Evolutionary conservation across 768 basidiomycete species (phyloP).

Genomic region (Punctularia strigosozonata): DNA sequence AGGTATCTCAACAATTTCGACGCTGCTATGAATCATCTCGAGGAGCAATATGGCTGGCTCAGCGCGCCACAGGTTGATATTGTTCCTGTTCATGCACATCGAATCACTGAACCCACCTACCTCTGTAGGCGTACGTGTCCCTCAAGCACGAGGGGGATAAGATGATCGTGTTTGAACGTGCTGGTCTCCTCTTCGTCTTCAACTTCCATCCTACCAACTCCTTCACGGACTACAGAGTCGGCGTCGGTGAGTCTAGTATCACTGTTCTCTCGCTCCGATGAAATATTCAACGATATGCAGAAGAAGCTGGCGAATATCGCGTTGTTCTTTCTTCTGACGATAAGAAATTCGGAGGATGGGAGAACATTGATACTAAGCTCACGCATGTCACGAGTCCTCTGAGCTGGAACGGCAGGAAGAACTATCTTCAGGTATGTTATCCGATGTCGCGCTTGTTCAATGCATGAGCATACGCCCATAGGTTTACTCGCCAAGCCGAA

Average conservation of each 20-base stretch:
- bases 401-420: conserved; percentile 90
- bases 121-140: conserved; percentile 75
- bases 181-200: conserved; percentile 89
- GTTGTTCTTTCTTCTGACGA: conserved; percentile 81
- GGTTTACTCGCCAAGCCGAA: too few relatives aligned
- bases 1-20: conserved; percentile 92
- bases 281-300: too few relatives aligned
- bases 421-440: conserved; percentile 69
- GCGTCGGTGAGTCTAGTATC: conserved; percentile 71
- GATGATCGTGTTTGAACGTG: conserved; percentile 88
- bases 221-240: conserved; percentile 89
- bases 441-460: conserved; percentile 2
- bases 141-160: conserved; percentile 92
- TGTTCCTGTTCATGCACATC: conserved; percentile 3
- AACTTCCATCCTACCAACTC: conserved; percentile 92
- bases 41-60: conserved; percentile 78
- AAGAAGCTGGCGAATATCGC: conserved; percentile 79
- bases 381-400: conserved; percentile 72
- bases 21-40: conserved; percentile 78
- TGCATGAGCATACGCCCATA: too few relatives aligned
- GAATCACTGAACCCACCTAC: too few relatives aligned
- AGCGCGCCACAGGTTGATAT: conserved; percentile 57
- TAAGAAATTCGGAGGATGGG: conserved; percentile 81
- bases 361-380: conserved; percentile 52
- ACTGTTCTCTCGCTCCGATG: too few relatives aligned